A percentile compares a stretch with the other conserved stretches of the same genome.
phyloP scores from a whole-genome alignment of 352 stramenopile species.

The Globisporangium mamillatum region DNA sequence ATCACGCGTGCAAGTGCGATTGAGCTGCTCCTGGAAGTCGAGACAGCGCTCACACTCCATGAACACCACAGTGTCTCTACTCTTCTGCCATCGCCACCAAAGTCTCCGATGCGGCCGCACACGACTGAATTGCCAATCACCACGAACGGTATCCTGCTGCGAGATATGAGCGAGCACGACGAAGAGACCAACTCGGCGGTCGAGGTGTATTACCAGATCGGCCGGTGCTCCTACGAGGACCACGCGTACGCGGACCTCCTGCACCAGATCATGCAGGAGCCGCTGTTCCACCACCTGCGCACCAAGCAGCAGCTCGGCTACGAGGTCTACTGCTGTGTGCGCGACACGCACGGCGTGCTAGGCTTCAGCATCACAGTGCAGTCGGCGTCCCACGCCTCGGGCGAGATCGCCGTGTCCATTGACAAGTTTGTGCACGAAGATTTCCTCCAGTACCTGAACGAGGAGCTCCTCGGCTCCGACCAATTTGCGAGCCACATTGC shows the following conservation, averaged over 20 bases:
- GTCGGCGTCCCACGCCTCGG: slow-evolving; percentile 57
- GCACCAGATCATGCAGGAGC: slow-evolving; percentile 76
- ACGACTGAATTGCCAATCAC: slow-evolving; percentile 54
- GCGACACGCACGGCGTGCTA: slow-evolving; percentile 73
- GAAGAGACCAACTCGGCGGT: slow-evolving; percentile 79
- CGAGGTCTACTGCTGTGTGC: slow-evolving; percentile 69
- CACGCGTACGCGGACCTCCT: slow-evolving; percentile 69
- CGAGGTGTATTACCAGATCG: slow-evolving; percentile 85
- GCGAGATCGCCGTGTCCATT: slow-evolving; percentile 57
- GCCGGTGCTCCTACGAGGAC: slow-evolving; percentile 39
- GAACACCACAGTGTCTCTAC: background rate
- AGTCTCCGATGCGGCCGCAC: slow-evolving; percentile 32
- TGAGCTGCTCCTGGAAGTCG: slow-evolving; percentile 35
- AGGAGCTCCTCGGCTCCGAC: slow-evolving; percentile 21
- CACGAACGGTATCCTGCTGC: slow-evolving; percentile 54
- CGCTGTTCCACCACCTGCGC: slow-evolving; percentile 78
- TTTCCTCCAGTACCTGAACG: slow-evolving; percentile 35
- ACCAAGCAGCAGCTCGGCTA: slow-evolving; percentile 85
- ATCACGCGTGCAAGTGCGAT: slow-evolving; percentile 35
- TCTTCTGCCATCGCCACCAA: slow-evolving; percentile 8
- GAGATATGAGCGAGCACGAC: slow-evolving; percentile 56
- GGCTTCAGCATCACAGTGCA: slow-evolving; percentile 70
- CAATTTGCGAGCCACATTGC: slow-evolving; percentile 49
- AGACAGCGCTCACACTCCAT: slow-evolving; percentile 15
- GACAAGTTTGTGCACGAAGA: slow-evolving; percentile 54